Conservation (phyloP, 352 stramenopile species). For the Phytopythium kandeliae region DNA sequence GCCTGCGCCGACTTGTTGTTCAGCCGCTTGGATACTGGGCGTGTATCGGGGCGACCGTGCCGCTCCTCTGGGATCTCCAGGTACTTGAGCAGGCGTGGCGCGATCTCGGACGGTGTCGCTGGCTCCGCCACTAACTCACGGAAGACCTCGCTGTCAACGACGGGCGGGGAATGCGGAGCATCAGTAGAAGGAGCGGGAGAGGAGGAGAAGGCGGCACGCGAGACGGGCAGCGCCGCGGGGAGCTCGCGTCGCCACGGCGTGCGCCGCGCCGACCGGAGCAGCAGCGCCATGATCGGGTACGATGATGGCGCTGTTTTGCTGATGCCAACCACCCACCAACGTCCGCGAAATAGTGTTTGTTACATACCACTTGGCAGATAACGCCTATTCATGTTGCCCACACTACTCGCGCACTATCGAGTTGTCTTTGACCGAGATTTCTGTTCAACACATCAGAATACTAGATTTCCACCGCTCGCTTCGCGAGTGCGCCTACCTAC, state of each 20-base stretch:
- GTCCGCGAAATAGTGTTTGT: background rate
- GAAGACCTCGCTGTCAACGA: background rate
- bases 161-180: background rate
- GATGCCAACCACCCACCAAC: background rate
- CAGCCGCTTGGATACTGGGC: slow-evolving; percentile 9
- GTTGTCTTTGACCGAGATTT: background rate
- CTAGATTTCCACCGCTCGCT: too few species aligned
- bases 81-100: slow-evolving; percentile 29
- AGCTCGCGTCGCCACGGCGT: background rate
- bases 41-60: slow-evolving; percentile 5
- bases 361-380: background rate
- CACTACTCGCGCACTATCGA: background rate
- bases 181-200: background rate
- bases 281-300: background rate
- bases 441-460: background rate
- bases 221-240: background rate
- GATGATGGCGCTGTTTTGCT: background rate
- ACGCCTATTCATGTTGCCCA: background rate
- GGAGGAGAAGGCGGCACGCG: background rate
- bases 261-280: slow-evolving; percentile 1
- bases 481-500: too few species aligned
- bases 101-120: slow-evolving; percentile 6
- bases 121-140: background rate
- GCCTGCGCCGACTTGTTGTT: slow-evolving; percentile 25
- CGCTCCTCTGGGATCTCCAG: slow-evolving; percentile 17